Evolutionary conservation across 2,329 filamentous ascomycete genomes (phyloP), one percentile per base, ranked within the genome.

Genomic region (Colletotrichum sp.): DNA sequence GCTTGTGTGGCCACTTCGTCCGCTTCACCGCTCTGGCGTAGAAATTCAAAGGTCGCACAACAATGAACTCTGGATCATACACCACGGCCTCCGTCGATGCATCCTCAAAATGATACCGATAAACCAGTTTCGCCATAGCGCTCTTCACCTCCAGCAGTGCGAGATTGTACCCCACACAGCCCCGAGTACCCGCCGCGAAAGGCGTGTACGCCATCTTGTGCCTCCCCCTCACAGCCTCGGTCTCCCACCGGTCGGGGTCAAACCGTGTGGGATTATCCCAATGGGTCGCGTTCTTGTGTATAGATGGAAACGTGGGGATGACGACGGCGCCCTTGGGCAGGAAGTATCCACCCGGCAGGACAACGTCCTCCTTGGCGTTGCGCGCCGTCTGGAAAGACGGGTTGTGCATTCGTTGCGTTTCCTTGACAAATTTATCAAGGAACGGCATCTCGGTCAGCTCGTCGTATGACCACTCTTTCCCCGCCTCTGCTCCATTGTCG

Each of bases 41-140:
- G 16, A 80, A 79, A 57, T 80, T 80, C 36, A 78, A 59, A 2
- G 80, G 78, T 44, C 78, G 67, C 6, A 78, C 52, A 9, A 80
- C 75, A 8, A 78, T 60, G 18, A 80, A 80, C 63, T 80, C 77
- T 1, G 78, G 79, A 48, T 80, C 78, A 18, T 79, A 80, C 10
- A 75, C 70, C 8, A 79, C 71, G 0, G 77, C 52, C 63, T 78
- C 75, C 12, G 69, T 59, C n/a, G 73, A 75, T n/a, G 72, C 75
- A 24, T 78, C 68, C 13, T 78, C 71, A 60, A 80, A 80, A 24
- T 75, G 59, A 57, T 80, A 79, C 7, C 67, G 59, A 22, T 71
- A 55, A 5, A 70, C 67, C 44, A 75, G 6, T n/a, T 75, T 66
- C 16, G 48, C 67, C 59, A 71, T 60, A 8, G 64, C 71, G 6